Evolutionary conservation across 2,329 filamentous ascomycete genomes (phyloP).

Genomic region (Aspergillus fischeri): DNA sequence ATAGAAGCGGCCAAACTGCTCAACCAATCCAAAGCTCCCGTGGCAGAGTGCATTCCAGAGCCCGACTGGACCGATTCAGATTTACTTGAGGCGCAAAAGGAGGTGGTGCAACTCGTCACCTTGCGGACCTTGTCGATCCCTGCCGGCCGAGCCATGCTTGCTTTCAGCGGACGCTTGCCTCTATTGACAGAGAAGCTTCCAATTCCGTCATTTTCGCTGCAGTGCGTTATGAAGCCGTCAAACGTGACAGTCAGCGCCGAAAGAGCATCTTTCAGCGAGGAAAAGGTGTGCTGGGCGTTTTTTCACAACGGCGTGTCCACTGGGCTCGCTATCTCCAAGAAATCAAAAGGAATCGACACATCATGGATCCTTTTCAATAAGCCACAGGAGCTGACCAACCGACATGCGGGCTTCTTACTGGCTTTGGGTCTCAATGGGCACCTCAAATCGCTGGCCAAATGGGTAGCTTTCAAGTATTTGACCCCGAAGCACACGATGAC

Average conservation of each 20-base stretch:
- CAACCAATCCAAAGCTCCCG: slow-evolving; percentile 76
- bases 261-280: slow-evolving; percentile 80
- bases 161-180: slow-evolving; percentile 82
- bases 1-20: slow-evolving; percentile 80
- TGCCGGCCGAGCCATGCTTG: slow-evolving; percentile 78
- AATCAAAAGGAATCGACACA: slow-evolving; percentile 90
- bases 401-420: slow-evolving; percentile 91
- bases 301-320: slow-evolving; percentile 96
- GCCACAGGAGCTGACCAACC: slow-evolving; percentile 83
- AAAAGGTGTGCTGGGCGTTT: slow-evolving; percentile 97
- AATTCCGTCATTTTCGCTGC: slow-evolving; percentile 85
- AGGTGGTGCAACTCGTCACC: slow-evolving; percentile 79
- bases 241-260: slow-evolving; percentile 94
- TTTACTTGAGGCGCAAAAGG: slow-evolving; percentile 87
- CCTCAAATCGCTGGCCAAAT: slow-evolving; percentile 89
- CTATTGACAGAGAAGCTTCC: slow-evolving; percentile 88
- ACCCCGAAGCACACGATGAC: slow-evolving; percentile 99
- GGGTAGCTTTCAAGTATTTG: slow-evolving; percentile 98
- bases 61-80: slow-evolving; percentile 80
- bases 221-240: slow-evolving; percentile 84
- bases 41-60: slow-evolving; percentile 71
- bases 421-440: slow-evolving; percentile 92
- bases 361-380: slow-evolving; percentile 99
- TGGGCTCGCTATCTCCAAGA: slow-evolving; percentile 81
- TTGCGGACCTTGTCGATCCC: slow-evolving; percentile 85